Evolutionary conservation across 2,329 filamentous ascomycete genomes (phyloP), one percentile per base, ranked within the genome.

Genomic region (Epichloe coenophiala): DNA sequence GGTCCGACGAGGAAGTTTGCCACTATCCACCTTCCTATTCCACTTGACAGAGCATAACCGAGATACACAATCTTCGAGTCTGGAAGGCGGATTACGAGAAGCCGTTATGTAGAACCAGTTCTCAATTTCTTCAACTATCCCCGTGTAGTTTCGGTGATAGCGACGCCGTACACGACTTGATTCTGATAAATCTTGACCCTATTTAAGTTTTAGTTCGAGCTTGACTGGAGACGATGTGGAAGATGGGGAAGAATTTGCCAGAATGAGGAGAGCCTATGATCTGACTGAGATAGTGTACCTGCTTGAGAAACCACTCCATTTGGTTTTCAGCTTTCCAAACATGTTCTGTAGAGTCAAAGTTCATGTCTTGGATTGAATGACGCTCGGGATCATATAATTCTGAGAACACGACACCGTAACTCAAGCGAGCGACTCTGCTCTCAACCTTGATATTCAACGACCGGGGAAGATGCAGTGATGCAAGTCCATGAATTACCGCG

Each of bases 301-400:
- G 13, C 43, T 51, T 51, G 11, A 58, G 49, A 41, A 65, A 67
- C 65, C 65, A 68, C 1, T 51, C 8, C 5, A 60, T 57, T 23
- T 66, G 64, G 5, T 58, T 47, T 0, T 0, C 0, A 0, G 56
- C 61, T 1, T 2, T 47, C 12, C 54, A 65, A 0, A 13, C 1
- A 0, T 51, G 45, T 0, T 50, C 1, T 0, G 48, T 0, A 0
- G 54, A 15, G 4, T 21, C 42, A 58, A 58, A 65, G 0, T 0
- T 2, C 13, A 46, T 60, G 23, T 65, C 57, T 0, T 12, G 5
- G 0, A 1, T 0, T 0, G 23, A 33, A 5, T 64, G 59, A 1
- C 46, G 48, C 0, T 12, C n/a, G 0, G 2, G 5, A 0, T 56
- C 4, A 39, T 56, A 66, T 0, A 37, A 1, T 0, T 15, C 1